These are phyloP conservation scores for Penicillium chermesinum DNA, from an alignment of 495 filamentous ascomycete genomes.

Conservation along the genomic window DNA sequence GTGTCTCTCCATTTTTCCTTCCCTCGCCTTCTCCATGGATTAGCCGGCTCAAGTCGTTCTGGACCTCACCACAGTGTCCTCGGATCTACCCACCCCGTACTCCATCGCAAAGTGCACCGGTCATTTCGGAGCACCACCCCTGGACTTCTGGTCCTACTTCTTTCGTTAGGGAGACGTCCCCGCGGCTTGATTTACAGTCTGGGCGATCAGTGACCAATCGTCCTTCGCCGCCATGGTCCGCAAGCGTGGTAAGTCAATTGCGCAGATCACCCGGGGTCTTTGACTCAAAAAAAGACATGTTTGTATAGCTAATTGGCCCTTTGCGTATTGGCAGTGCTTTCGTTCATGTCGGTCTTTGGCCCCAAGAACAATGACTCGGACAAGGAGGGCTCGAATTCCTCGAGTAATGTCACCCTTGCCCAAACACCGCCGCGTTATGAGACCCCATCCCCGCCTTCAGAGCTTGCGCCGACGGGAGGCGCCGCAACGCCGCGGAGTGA, in stretches of 20 bases:
- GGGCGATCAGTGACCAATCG: not conserved
- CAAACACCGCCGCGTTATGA: conserved; percentile 29
- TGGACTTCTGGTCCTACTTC: not conserved
- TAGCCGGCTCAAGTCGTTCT: not conserved
- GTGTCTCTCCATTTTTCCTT: not conserved
- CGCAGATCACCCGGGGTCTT: not conserved
- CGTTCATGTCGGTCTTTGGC: conserved; percentile 58
- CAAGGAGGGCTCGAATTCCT: conserved; percentile 29
- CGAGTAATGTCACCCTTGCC: conserved; percentile 19
- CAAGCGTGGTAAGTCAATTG: conserved; percentile 2
- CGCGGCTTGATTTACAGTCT: not conserved
- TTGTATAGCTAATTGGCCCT: not conserved
- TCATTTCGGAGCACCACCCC: not conserved
- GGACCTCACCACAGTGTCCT: not conserved
- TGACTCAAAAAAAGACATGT: not conserved
- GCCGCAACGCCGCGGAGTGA: conserved; percentile 24
- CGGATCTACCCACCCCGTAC: not conserved
- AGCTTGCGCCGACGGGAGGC: conserved; percentile 24
- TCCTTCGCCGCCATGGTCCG: conserved; percentile 1
- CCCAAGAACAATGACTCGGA: conserved; percentile 25
- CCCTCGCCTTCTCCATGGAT: not conserved
- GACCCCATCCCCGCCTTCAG: conserved; percentile 30
- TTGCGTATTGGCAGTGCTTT: conserved; percentile 45
- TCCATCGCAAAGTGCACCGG: not conserved
- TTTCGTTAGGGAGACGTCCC: not conserved